These are phyloP conservation scores for Hansenula sp. DNA, from an alignment of 1,139 yeast species.

Conservation along the genomic window DNA sequence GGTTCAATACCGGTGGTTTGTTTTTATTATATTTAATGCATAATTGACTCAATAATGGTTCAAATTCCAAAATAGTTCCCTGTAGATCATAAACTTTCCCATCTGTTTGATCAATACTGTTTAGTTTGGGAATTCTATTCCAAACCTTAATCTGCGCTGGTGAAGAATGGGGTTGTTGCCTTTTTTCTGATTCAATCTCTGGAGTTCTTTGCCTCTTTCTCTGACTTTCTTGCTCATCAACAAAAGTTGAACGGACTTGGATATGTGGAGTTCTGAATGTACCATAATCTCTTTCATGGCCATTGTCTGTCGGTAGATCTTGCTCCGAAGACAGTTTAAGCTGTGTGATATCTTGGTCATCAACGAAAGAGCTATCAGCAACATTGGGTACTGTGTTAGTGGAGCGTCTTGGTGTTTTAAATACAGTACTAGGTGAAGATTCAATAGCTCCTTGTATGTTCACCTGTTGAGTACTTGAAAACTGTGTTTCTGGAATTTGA, in stretches of 20 bases:
- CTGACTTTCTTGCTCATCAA: background rate
- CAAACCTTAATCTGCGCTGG: background rate
- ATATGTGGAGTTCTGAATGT: background rate
- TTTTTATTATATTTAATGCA: conserved; percentile 9
- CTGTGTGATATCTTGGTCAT: too few relatives aligned
- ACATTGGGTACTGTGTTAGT: background rate
- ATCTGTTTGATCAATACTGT: conserved; percentile 10
- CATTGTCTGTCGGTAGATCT: conserved; percentile 7
- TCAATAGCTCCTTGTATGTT: background rate
- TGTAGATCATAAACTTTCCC: conserved; percentile 9
- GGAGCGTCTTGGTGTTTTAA: background rate
- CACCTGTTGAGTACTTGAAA: background rate
- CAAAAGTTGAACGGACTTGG: background rate
- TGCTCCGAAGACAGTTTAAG: background rate
- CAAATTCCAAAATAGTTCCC: conserved; percentile 13
- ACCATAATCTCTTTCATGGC: conserved; percentile 5
- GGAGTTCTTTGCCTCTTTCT: background rate
- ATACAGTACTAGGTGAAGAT: background rate
- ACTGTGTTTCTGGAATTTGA: background rate
- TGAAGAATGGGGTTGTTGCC: too few relatives aligned
- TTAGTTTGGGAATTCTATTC: conserved; percentile 4
- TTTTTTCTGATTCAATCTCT: background rate
- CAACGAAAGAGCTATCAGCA: background rate
- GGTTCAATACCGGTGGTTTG: conserved; percentile 9
- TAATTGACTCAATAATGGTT: conserved; percentile 13